These are phyloP conservation scores for Neurospora sp. DNA, from an alignment of 495 filamentous ascomycete genomes.

Conservation along the genomic window DNA sequence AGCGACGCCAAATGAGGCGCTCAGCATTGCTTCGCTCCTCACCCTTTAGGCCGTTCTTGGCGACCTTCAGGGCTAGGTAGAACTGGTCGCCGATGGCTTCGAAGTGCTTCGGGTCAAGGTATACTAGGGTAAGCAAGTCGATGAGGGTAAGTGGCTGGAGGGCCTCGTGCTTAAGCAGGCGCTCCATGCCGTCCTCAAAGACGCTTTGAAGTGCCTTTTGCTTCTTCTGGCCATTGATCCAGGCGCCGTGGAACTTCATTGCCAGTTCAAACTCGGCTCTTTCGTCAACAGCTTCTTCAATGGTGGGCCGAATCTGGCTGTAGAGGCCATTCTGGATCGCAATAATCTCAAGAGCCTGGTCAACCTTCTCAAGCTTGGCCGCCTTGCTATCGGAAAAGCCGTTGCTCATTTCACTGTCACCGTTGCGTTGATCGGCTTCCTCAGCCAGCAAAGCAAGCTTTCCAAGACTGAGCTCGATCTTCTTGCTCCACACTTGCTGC, in stretches of 20 bases:
- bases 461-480: constrained; percentile 78
- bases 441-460: constrained; percentile 70
- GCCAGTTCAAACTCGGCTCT: constrained; percentile 66
- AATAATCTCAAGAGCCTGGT: constrained; percentile 54
- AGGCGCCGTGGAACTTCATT: constrained; percentile 53
- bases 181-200: constrained; percentile 54
- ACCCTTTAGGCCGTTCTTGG: constrained; percentile 45
- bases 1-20: constrained; percentile 75
- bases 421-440: constrained; percentile 21
- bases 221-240: constrained; percentile 36
- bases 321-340: constrained; percentile 68
- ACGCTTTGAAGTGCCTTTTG: constrained; percentile 53
- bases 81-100: constrained; percentile 46
- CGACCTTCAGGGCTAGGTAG: constrained; percentile 58
- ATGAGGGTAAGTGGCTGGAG: constrained; percentile 59
- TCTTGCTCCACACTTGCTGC: constrained; percentile 75
- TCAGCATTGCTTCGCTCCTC: constrained; percentile 46
- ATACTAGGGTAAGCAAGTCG: constrained; percentile 72
- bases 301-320: constrained; percentile 39
- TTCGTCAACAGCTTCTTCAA: constrained; percentile 62
- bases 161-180: constrained; percentile 55
- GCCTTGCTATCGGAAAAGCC: constrained; percentile 17
- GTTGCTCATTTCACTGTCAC: constrained; percentile 23
- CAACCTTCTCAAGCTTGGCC: constrained; percentile 35
- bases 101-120: constrained; percentile 29